These are phyloP conservation scores for Rhodotorula diobovata DNA, from an alignment of 768 basidiomycete genomes.

Conservation along the genomic window DNA sequence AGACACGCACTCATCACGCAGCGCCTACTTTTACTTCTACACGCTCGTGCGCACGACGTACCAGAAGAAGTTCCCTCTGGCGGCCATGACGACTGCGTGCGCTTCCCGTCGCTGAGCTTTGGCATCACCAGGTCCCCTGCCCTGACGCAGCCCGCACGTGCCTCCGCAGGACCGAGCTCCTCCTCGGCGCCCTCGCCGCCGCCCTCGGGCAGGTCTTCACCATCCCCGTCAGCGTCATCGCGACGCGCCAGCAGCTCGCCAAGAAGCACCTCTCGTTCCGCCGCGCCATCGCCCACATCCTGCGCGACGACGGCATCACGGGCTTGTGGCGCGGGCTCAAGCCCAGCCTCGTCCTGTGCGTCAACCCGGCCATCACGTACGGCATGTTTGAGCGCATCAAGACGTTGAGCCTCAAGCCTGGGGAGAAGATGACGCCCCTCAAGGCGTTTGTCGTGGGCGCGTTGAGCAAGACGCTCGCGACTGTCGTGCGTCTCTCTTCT, in stretches of 20 bases:
- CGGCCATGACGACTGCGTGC: slow-evolving; percentile 47
- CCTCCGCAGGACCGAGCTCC: slow-evolving; percentile 58
- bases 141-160: slow-evolving; percentile 20
- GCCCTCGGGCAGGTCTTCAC: slow-evolving; percentile 96
- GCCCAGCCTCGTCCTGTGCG: slow-evolving; percentile 87
- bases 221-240: slow-evolving; percentile 94
- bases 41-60: slow-evolving; percentile 80
- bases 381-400: slow-evolving; percentile 91
- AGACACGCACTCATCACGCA: slow-evolving; percentile 1
- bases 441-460: slow-evolving; percentile 83
- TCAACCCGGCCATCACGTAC: slow-evolving; percentile 89
- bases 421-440: slow-evolving; percentile 67
- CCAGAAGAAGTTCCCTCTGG: slow-evolving; percentile 65
- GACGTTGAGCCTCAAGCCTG: slow-evolving; percentile 55
- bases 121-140: background rate
- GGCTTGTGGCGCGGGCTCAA: slow-evolving; percentile 83
- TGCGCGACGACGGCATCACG: slow-evolving; percentile 77
- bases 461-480: slow-evolving; percentile 88
- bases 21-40: slow-evolving; percentile 98
- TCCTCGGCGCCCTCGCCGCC: slow-evolving; percentile 85
- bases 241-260: slow-evolving; percentile 91
- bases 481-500: slow-evolving; percentile 63
- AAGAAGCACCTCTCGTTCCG: slow-evolving; percentile 59
- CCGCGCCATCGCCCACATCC: slow-evolving; percentile 74
- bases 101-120: background rate